These are phyloP conservation scores for Globisporangium barbulae DNA, from an alignment of 352 stramenopile genomes.

Conservation along the genomic window DNA sequence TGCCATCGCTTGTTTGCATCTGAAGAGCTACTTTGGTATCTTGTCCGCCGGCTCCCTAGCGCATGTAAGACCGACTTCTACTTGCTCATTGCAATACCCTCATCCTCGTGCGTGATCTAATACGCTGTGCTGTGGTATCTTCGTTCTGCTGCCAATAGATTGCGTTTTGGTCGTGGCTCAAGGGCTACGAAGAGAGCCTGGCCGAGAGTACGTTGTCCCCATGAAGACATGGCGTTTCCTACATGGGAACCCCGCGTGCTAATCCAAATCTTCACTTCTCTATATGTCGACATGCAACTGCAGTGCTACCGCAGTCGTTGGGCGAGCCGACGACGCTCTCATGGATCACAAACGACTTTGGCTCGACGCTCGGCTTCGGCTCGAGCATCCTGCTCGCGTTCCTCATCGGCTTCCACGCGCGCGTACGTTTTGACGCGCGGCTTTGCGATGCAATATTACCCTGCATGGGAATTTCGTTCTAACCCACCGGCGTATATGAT, in stretches of 20 bases:
- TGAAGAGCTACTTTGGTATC: constrained; percentile 77
- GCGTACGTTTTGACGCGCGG: constrained; percentile 32
- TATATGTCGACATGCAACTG: not conserved
- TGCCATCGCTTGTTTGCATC: not conserved
- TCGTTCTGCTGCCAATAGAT: constrained; percentile 37
- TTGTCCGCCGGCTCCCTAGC: constrained; percentile 74
- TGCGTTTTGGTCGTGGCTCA: constrained; percentile 87
- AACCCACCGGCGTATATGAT: not conserved
- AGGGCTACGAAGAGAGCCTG: constrained; percentile 84
- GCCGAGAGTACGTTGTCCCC: constrained; percentile 50
- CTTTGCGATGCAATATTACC: not conserved
- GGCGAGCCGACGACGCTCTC: constrained; percentile 77
- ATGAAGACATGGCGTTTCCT: not conserved
- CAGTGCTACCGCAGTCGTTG: constrained; percentile 55
- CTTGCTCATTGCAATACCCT: not conserved
- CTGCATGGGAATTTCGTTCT: not conserved
- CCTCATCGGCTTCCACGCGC: constrained; percentile 79
- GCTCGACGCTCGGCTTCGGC: constrained; percentile 75
- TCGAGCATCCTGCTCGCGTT: constrained; percentile 78
- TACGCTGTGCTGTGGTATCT: not conserved
- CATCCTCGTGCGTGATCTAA: constrained; percentile 2
- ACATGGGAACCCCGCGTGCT: not conserved
- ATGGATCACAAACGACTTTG: constrained; percentile 77
- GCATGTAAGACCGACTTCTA: constrained; percentile 43
- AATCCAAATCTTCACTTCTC: not conserved